A percentile compares a stretch with the other conserved stretches of the same genome.
These are phyloP conservation scores for Zasmidium angulare DNA, from an alignment of 2,329 filamentous ascomycete genomes.

Conservation along the genomic window DNA sequence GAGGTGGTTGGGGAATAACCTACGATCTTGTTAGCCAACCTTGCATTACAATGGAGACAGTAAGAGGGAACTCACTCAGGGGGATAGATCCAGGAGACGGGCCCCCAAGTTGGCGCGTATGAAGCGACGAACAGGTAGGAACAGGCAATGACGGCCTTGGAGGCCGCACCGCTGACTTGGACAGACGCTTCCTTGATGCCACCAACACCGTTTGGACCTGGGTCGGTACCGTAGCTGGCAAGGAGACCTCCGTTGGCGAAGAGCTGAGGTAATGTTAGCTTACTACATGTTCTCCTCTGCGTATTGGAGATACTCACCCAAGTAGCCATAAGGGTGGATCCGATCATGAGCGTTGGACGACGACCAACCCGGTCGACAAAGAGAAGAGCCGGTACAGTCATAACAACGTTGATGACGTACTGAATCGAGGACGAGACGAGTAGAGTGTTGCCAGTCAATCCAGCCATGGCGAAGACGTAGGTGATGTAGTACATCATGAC, in stretches of 20 bases:
- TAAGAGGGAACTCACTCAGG: too few species aligned
- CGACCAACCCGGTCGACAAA: slow-evolving; percentile 76
- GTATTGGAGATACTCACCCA: slow-evolving; percentile 36
- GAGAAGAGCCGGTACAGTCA: slow-evolving; percentile 73
- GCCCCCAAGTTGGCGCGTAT: slow-evolving; percentile 65
- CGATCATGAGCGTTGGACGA: slow-evolving; percentile 63
- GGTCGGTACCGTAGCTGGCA: slow-evolving; percentile 56
- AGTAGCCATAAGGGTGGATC: slow-evolving; percentile 62
- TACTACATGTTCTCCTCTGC: background rate
- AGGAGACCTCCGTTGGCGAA: slow-evolving; percentile 64
- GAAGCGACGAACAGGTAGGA: slow-evolving; percentile 72
- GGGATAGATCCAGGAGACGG: slow-evolving; percentile 52
- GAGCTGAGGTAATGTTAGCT: slow-evolving; percentile 33
- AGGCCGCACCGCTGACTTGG: slow-evolving; percentile 39
- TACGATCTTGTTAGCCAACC: background rate
- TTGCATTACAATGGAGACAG: too few species aligned
- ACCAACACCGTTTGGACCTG: slow-evolving; percentile 36
- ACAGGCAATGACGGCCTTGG: slow-evolving; percentile 61
- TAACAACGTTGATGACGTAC: slow-evolving; percentile 74
- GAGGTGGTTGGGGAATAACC: slow-evolving; percentile 61
- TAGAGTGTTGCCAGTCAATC: slow-evolving; percentile 54
- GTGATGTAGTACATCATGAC: slow-evolving; percentile 55
- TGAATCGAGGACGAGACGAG: slow-evolving; percentile 68
- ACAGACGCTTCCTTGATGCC: slow-evolving; percentile 44
- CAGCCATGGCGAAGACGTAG: slow-evolving; percentile 73